A percentile compares a stretch with the other conserved stretches of the same genome.
These are phyloP conservation scores for Cornus controversa DNA, from an alignment of 148 eudicot species.

Conservation along the genomic window DNA sequence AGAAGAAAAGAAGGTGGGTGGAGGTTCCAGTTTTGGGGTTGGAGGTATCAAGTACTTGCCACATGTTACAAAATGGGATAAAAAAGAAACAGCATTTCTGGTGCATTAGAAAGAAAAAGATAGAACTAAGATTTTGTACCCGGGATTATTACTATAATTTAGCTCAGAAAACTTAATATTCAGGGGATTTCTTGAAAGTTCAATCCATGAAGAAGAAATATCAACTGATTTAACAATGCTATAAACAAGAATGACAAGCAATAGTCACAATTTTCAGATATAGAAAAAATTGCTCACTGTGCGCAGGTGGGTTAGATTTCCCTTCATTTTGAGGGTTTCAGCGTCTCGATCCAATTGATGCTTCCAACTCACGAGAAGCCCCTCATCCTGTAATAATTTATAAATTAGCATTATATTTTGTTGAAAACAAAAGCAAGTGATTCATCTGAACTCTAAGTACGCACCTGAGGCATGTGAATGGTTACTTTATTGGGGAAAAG, in stretches of 20 bases:
- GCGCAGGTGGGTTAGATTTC: slow-evolving; percentile 75
- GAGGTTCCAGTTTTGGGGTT: no score
- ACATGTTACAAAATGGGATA: neutral
- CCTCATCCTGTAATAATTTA: slow-evolving; percentile 68
- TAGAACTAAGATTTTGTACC: neutral
- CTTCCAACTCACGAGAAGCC: slow-evolving; percentile 80
- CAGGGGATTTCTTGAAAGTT: neutral
- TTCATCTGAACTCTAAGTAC: slow-evolving; percentile 9
- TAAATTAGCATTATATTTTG: slow-evolving; percentile 4
- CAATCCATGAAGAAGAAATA: neutral
- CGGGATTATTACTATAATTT: neutral
- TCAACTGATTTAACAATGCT: neutral
- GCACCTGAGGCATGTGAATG: slow-evolving; percentile 93
- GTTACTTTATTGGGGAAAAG: slow-evolving; percentile 91
- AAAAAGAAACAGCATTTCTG: neutral
- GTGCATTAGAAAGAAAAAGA: neutral
- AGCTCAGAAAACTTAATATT: neutral
- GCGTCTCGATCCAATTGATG: slow-evolving; percentile 83
- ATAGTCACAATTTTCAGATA: neutral
- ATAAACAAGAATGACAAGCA: neutral
- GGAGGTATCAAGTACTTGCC: neutral
- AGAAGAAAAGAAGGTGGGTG: no score
- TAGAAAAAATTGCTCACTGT: slow-evolving; percentile 51
- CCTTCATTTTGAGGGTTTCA: slow-evolving; percentile 89
- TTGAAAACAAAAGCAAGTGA: slow-evolving; percentile 1